Evolutionary conservation across 441 rosid species (phyloP), one percentile per base, ranked within the genome.

Genomic region (Syzygium malaccense): DNA sequence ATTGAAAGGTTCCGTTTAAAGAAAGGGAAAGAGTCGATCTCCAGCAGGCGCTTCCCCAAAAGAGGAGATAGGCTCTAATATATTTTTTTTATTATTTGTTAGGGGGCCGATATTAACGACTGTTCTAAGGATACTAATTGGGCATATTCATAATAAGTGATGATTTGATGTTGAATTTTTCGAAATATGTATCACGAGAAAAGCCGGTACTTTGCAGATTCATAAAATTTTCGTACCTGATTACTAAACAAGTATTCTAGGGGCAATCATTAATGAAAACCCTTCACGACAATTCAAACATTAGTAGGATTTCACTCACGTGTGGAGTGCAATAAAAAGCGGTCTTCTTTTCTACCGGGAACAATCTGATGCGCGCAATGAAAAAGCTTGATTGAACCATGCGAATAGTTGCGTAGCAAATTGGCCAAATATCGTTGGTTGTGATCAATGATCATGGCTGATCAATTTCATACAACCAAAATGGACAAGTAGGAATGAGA

Each of bases 21-120:
- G 49, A 58, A 37, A 41, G 83, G 83, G 19, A 53, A n/a, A 30
- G 33, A 54, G 48, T 56, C 30, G 88, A 89, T 89, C 75, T 86
- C 26, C 4, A 64, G 80, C 88, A 33, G 71, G 20, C 20, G 5
- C 56, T 14, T 68, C n/a, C 86, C 75, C 18, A 8, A 68, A 68
- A 54, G 48, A 55, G n/a, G 55, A 79, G 79, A 51, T 28, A 45
- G 26, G 56, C 57, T 25, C 58, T 37, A 17, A 68, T 54, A n/a
- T 32, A 54, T 55, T 41, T 20, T 8, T 54, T 83, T 30, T 30
- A 41, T 83, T 58, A 64, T 19, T 85, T 48, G 14, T 28, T 15
- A 26, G 14, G 41, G 26, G 33, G 8, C 25, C n/a, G 57, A 51
- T 84, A 53, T 14, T 84, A 33, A 41, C 26, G 48, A 68, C 33